These are phyloP conservation scores for Anthostomella pinea DNA, from an alignment of 2,329 filamentous ascomycete genomes.

Conservation along the genomic window DNA sequence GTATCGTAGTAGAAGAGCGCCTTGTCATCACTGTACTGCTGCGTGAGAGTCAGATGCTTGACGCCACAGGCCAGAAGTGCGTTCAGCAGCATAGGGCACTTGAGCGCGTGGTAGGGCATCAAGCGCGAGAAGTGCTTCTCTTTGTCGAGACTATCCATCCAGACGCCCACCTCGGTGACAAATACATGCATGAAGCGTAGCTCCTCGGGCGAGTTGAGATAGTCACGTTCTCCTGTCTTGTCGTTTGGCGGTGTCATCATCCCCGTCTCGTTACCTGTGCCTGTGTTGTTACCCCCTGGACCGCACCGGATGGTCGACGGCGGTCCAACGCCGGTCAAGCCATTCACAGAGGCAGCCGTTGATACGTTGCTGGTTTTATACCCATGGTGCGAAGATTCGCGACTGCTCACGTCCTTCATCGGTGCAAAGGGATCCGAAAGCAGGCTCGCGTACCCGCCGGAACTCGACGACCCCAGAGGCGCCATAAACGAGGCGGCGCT, in stretches of 20 bases:
- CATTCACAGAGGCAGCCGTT: constrained; percentile 37
- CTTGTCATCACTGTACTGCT: constrained; percentile 68
- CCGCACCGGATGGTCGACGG: constrained; percentile 27
- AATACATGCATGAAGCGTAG: constrained; percentile 90
- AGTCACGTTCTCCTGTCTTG: constrained; percentile 50
- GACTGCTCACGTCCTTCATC: constrained; percentile 24
- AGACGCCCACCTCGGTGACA: constrained; percentile 82
- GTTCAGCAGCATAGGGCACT: constrained; percentile 84
- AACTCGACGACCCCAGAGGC: constrained; percentile 22
- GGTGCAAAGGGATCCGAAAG: constrained; percentile 21
- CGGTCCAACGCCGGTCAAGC: constrained; percentile 34
- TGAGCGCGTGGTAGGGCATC: constrained; percentile 78
- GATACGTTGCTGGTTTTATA: constrained; percentile 38
- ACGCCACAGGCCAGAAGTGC: constrained; percentile 87
- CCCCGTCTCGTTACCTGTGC: constrained; percentile 26
- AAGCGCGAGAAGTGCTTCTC: constrained; percentile 82
- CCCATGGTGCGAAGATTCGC: constrained; percentile 21
- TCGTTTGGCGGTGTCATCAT: constrained; percentile 42
- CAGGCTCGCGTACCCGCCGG: constrained; percentile 23
- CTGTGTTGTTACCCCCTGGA: constrained; percentile 35
- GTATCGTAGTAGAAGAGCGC: constrained; percentile 82
- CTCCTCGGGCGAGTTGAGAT: constrained; percentile 72
- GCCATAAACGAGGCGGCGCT: constrained; percentile 27
- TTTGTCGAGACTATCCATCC: constrained; percentile 91
- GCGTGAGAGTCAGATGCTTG: constrained; percentile 70